These are phyloP conservation scores for Termitomyces sp. DNA, from an alignment of 768 basidiomycete species.

Conservation along the genomic window DNA sequence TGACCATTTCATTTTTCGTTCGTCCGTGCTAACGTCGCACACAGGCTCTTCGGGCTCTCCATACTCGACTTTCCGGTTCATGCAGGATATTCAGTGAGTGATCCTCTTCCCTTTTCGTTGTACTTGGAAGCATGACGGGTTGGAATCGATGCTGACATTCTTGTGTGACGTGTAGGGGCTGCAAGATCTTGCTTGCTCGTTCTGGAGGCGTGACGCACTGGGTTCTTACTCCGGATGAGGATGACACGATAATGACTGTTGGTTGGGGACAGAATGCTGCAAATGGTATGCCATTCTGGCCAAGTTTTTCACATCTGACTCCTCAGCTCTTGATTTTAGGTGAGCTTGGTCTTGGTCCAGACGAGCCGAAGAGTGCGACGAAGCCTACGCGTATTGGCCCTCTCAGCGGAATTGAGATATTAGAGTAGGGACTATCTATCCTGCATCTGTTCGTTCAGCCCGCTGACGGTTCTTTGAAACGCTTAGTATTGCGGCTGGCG, in stretches of 20 bases:
- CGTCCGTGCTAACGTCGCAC: neutral
- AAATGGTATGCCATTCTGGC: slow-evolving; percentile 45
- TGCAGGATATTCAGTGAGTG: slow-evolving; percentile 79
- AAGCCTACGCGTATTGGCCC: slow-evolving; percentile 71
- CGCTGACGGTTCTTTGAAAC: neutral
- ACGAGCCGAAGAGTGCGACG: slow-evolving; percentile 82
- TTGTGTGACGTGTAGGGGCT: slow-evolving; percentile 46
- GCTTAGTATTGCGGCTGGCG: slow-evolving; percentile 72
- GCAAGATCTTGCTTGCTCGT: slow-evolving; percentile 62
- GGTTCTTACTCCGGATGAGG: slow-evolving; percentile 70
- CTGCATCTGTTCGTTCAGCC: neutral
- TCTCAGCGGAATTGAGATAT: slow-evolving; percentile 73
- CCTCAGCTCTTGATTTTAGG: slow-evolving; percentile 26
- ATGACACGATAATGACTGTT: slow-evolving; percentile 74
- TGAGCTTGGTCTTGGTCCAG: slow-evolving; percentile 77
- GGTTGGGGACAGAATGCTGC: slow-evolving; percentile 84
- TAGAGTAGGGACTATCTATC: slow-evolving; percentile 46
- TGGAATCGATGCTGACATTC: neutral
- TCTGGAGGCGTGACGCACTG: slow-evolving; percentile 92
- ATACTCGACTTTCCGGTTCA: slow-evolving; percentile 80
- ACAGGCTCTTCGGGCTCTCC: slow-evolving; percentile 85
- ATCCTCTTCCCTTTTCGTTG: neutral
- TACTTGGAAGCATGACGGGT: neutral
- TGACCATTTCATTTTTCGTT: neutral
- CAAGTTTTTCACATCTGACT: too few relatives aligned